These are phyloP conservation scores for Viridothelium virens DNA, from an alignment of 495 filamentous ascomycete genomes.

Conservation along the genomic window DNA sequence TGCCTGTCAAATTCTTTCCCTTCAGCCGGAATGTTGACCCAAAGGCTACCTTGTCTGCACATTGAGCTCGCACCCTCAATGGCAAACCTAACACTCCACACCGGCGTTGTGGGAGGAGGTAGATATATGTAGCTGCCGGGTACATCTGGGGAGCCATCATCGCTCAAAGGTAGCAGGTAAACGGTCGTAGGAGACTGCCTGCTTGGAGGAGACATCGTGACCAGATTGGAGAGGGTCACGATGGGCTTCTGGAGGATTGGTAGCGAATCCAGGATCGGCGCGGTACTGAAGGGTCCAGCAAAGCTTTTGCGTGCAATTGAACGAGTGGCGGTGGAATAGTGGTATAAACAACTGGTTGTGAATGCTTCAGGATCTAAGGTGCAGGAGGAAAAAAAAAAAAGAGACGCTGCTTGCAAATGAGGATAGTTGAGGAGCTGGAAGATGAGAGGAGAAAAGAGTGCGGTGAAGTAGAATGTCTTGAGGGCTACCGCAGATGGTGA, in stretches of 20 bases:
- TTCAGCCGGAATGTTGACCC: slow-evolving; percentile 84
- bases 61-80: slow-evolving; percentile 96
- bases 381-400: slow-evolving; percentile 1
- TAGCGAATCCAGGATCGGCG: not conserved
- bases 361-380: not conserved
- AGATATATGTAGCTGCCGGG: slow-evolving; percentile 86
- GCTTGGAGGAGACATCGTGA: slow-evolving; percentile 19
- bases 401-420: too few species aligned
- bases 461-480: not conserved
- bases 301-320: not conserved
- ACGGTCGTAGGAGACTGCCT: slow-evolving; percentile 38
- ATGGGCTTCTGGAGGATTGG: slow-evolving; percentile 3
- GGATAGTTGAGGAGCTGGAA: not conserved
- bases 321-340: not conserved
- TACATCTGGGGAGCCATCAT: slow-evolving; percentile 86
- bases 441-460: not conserved
- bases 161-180: slow-evolving; percentile 81
- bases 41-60: slow-evolving; percentile 84
- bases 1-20: slow-evolving; percentile 66
- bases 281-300: not conserved
- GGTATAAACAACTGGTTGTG: not conserved
- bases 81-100: slow-evolving; percentile 77
- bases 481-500: not conserved
- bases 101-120: slow-evolving; percentile 59
- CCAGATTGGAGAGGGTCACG: not conserved